These are phyloP conservation scores for Cyclocybe cylindracea DNA, from an alignment of 768 basidiomycete genomes.

Conservation along the genomic window DNA sequence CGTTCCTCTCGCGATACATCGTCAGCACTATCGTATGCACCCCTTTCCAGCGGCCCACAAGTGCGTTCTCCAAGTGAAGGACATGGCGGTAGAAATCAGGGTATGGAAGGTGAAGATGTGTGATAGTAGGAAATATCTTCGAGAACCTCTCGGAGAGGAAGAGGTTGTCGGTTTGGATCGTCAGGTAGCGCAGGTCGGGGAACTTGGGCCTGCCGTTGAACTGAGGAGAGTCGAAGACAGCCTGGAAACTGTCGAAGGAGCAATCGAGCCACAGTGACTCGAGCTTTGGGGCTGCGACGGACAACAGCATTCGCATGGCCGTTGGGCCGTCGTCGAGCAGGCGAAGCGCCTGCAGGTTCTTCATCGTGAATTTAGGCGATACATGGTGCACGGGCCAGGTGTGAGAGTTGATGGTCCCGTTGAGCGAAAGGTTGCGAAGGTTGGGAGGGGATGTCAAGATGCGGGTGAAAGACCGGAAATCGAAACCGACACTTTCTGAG, in stretches of 20 bases:
- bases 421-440: conserved; percentile 30
- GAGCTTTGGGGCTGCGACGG: conserved; percentile 29
- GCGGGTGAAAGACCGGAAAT: conserved; percentile 17
- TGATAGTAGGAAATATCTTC: conserved; percentile 28
- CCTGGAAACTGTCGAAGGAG: conserved; percentile 20
- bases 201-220: conserved; percentile 23
- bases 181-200: conserved; percentile 34
- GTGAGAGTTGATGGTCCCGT: conserved; percentile 17
- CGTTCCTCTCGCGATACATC: conserved; percentile 24
- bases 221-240: conserved; percentile 21
- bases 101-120: conserved; percentile 30
- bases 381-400: conserved; percentile 20
- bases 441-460: conserved; percentile 19
- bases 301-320: conserved; percentile 27
- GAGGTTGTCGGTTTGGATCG: conserved; percentile 25
- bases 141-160: conserved; percentile 18
- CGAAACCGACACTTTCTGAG: conserved; percentile 4
- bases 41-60: conserved; percentile 12
- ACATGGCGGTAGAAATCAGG: conserved; percentile 18
- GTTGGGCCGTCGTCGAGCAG: conserved; percentile 22
- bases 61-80: conserved; percentile 15
- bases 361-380: conserved; percentile 17
- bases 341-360: conserved; percentile 29
- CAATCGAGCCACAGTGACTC: conserved; percentile 37
- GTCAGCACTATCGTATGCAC: conserved; percentile 29